Conservation (phyloP, 169 alveolate genomes). For the Prorocentrum cordatum region DNA sequence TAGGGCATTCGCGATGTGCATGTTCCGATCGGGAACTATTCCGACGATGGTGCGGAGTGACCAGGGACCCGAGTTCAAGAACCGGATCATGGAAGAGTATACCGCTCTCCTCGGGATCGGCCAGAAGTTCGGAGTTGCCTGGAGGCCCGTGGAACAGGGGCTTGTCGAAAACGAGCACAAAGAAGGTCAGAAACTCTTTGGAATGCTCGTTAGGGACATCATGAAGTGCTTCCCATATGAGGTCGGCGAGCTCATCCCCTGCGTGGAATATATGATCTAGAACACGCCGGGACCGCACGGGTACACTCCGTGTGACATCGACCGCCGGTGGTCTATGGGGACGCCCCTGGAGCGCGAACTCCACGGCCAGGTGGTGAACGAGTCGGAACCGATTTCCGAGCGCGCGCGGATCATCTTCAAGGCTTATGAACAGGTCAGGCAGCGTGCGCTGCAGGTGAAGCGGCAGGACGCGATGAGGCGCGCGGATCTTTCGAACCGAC, state of each 20-base stretch:
- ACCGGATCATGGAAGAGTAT: background rate
- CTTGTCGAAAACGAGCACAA: background rate
- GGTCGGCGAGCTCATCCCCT: too few relatives aligned
- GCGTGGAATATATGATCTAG: background rate
- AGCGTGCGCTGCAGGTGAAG: too few relatives aligned
- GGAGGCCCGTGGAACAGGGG: background rate
- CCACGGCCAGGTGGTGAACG: background rate
- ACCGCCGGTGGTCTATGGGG: background rate
- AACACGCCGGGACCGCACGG: slow-evolving; percentile 4
- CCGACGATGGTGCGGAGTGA: background rate
- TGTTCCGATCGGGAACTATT: background rate
- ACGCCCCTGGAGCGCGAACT: background rate
- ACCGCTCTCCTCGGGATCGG: too few relatives aligned
- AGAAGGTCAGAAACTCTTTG: background rate
- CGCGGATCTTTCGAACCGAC: too few relatives aligned
- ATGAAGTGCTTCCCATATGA: too few relatives aligned
- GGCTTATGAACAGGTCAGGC: too few relatives aligned
- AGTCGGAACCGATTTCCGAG: background rate
- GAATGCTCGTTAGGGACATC: background rate
- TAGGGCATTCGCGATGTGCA: background rate
- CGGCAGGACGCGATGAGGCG: too few relatives aligned
- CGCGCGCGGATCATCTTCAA: too few relatives aligned
- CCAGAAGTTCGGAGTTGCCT: background rate
- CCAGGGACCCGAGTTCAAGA: background rate
- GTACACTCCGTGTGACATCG: background rate